phyloP scores from a whole-genome alignment of 768 basidiomycete genomes.

The Lactarius sanguifluus region DNA sequence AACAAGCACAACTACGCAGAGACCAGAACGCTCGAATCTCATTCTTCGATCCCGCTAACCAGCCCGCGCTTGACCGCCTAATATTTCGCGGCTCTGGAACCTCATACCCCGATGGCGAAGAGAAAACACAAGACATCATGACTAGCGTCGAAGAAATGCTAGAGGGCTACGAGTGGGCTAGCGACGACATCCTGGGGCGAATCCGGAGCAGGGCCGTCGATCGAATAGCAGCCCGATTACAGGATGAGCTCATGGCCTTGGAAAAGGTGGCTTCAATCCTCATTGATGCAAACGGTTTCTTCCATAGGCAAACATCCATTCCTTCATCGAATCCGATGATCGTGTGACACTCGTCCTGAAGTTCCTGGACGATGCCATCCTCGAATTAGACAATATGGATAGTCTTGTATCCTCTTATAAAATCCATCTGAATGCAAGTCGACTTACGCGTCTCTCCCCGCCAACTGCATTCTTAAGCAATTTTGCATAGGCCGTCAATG shows the following conservation, averaged over 20 bases:
- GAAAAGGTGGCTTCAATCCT: conserved; percentile 74
- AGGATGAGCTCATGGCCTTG: conserved; percentile 88
- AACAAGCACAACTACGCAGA: conserved; percentile 45
- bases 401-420: conserved; percentile 89
- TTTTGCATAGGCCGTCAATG: conserved; percentile 73
- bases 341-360: conserved; percentile 82
- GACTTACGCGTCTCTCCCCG: conserved; percentile 5
- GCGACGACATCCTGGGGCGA: conserved; percentile 68
- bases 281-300: conserved; percentile 1
- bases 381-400: conserved; percentile 89
- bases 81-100: conserved; percentile 44
- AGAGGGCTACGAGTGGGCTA: conserved; percentile 97
- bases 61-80: conserved; percentile 68
- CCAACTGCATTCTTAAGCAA: conserved; percentile 5
- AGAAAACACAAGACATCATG: conserved; percentile 78
- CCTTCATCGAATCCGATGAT: conserved; percentile 95
- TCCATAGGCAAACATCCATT: conserved; percentile 89
- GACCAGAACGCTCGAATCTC: conserved; percentile 75
- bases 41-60: conserved; percentile 79
- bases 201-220: conserved; percentile 75
- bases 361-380: conserved; percentile 84
- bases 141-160: conserved; percentile 97
- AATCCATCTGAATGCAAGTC: conserved; percentile 88
- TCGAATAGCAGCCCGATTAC: conserved; percentile 83
- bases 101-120: conserved; percentile 43